Conservation (phyloP, 2,329 filamentous ascomycete genomes). For the Trichoderma breve region DNA sequence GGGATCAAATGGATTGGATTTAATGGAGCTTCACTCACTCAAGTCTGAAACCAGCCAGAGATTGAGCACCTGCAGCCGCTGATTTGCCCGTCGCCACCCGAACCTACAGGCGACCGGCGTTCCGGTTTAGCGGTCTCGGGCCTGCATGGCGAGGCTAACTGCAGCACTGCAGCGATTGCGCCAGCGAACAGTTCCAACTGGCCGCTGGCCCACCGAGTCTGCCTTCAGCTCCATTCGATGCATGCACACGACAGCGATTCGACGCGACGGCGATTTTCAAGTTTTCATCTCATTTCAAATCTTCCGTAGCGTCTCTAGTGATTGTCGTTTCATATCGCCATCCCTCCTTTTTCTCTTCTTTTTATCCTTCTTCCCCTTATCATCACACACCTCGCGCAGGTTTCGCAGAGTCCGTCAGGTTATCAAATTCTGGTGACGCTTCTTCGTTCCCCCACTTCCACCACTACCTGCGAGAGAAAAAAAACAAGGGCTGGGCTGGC, state of each 20-base stretch:
- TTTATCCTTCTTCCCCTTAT: not conserved
- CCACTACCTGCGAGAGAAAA: not conserved
- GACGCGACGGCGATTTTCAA: not conserved
- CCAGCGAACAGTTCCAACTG: not conserved
- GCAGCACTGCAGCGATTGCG: conserved; percentile 16
- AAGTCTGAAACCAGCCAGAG: not conserved
- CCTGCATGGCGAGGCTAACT: conserved; percentile 19
- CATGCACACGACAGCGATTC: not conserved
- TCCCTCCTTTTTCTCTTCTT: not conserved
- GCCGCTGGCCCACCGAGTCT: conserved; percentile 17
- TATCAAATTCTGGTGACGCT: not conserved
- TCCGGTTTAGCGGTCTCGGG: conserved; percentile 4
- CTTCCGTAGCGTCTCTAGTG: not conserved
- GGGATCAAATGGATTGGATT: not conserved
- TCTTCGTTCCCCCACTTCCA: conserved; percentile 13
- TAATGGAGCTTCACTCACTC: not conserved
- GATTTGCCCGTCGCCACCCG: conserved; percentile 19
- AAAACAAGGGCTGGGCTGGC: conserved; percentile 3
- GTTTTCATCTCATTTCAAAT: not conserved
- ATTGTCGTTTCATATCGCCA: not conserved
- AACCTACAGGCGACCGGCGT: conserved; percentile 16
- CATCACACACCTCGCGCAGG: not conserved
- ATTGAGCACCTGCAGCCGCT: not conserved
- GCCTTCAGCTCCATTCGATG: conserved; percentile 3
- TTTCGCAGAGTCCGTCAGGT: conserved; percentile 1